A percentile compares a stretch with the other conserved stretches of the same genome.
Evolutionary conservation across 192 early-diverging fungal species (phyloP).

Genomic region (Entomortierella beljakovae): DNA sequence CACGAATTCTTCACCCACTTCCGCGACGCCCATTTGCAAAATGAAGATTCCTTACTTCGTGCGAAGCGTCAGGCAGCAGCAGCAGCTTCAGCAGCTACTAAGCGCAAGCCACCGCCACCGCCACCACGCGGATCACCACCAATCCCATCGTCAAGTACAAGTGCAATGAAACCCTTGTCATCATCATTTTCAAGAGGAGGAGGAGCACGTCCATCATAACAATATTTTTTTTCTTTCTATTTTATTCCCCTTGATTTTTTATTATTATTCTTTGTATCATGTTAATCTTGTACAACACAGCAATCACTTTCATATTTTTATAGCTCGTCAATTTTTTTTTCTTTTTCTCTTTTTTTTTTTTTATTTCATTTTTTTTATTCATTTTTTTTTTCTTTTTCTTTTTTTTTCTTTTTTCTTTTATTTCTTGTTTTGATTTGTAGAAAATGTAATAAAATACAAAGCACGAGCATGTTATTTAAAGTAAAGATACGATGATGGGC

Average conservation of each 20-base stretch:
- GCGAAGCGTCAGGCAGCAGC: conserved; percentile 36
- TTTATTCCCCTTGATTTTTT: background rate
- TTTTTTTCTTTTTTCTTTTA: conserved; percentile 1
- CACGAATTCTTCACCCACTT: conserved; percentile 48
- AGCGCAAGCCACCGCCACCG: background rate
- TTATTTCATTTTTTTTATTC: background rate
- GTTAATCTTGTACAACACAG: too few relatives aligned
- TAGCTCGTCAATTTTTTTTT: too few relatives aligned
- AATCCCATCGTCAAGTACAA: conserved; percentile 3
- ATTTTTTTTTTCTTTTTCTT: background rate
- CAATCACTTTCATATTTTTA: too few relatives aligned
- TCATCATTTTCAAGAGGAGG: conserved; percentile 3
- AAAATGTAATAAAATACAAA: too few relatives aligned
- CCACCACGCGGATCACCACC: background rate
- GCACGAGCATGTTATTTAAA: too few relatives aligned
- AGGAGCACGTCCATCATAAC: background rate
- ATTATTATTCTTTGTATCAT: background rate
- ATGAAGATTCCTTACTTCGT: conserved; percentile 33
- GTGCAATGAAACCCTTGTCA: background rate
- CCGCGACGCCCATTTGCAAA: conserved; percentile 46
- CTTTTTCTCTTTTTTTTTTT: conserved; percentile 1
- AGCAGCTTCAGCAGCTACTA: background rate
- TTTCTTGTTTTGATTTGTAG: too few relatives aligned
- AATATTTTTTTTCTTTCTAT: background rate
- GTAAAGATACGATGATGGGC: too few relatives aligned